Evolutionary conservation across 1,139 yeast genomes (phyloP).

Genomic region (Debaryomyces singareniensis): DNA sequence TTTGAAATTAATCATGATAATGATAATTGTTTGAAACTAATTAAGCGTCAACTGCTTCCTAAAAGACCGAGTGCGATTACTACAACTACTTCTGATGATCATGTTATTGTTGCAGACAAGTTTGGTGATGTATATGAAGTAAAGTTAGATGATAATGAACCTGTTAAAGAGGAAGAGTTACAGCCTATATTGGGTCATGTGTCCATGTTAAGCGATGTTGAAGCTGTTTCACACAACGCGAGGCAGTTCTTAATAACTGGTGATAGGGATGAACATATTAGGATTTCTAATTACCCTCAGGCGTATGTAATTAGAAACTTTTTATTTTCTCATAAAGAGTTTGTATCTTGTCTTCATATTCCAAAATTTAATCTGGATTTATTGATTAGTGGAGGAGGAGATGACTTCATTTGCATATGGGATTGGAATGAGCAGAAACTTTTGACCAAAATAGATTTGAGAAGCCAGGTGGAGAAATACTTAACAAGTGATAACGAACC

Average conservation of each 20-base stretch:
- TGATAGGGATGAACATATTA: slow-evolving; percentile 94
- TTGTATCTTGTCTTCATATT: slow-evolving; percentile 57
- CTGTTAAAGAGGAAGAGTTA: slow-evolving; percentile 34
- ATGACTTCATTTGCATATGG: slow-evolving; percentile 71
- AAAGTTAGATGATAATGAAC: slow-evolving; percentile 24
- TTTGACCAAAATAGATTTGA: slow-evolving; percentile 44
- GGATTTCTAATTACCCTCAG: slow-evolving; percentile 78
- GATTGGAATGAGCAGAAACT: slow-evolving; percentile 54
- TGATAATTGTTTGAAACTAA: slow-evolving; percentile 37
- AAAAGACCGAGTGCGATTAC: slow-evolving; percentile 85
- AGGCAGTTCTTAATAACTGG: slow-evolving; percentile 64
- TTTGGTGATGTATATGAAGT: slow-evolving; percentile 89
- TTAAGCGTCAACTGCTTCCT: slow-evolving; percentile 73
- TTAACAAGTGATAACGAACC: slow-evolving; percentile 57
- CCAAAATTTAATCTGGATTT: slow-evolving; percentile 41
- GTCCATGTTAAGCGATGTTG: slow-evolving; percentile 81
- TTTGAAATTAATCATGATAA: slow-evolving; percentile 35
- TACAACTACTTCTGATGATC: slow-evolving; percentile 43
- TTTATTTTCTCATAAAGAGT: slow-evolving; percentile 84
- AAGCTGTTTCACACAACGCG: slow-evolving; percentile 37
- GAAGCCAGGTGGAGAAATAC: slow-evolving; percentile 41
- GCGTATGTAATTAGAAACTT: slow-evolving; percentile 73
- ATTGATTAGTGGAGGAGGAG: slow-evolving; percentile 89
- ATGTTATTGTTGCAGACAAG: slow-evolving; percentile 81
- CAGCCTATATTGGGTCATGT: slow-evolving; percentile 89